Evolutionary conservation across 345 rosid species (phyloP), one percentile per base, ranked within the genome.

Genomic region (Eucalyptus melliodora): DNA sequence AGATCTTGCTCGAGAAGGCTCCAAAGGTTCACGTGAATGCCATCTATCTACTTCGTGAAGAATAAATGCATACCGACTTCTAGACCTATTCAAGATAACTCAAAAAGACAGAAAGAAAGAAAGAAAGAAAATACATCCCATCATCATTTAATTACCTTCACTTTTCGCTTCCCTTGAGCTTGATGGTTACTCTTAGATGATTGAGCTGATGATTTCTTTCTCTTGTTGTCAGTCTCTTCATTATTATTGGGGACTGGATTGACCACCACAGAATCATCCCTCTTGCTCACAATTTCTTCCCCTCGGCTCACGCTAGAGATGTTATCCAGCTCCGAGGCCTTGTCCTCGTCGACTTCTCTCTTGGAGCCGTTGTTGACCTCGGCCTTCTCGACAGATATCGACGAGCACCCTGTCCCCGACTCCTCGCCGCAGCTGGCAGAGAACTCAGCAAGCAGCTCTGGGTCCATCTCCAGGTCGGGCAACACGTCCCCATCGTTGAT

Each of bases 401-500:
- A 94, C 6, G 91, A 88, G 90, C 92, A 92, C 69, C 88, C 85
- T 14, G 69, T 50, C 45, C 95, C 95, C 19, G 94, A 94, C 49
- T 96, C 97, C 88, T 96, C 97, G 9, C 95, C 93, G 6, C 95
- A 92, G 40, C 96, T 91, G 45, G 91, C 90, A 53, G 98, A 94
- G 90, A 95, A 95, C 34, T 97, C 98, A 3, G 95, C 95, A 16
- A 96, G 93, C 87, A 95, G 91, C 88, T 95, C 99, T 7, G 93
- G 91, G 88, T 95, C 98, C 94, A 96, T 92, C 95, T 97, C 99
- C 96, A 98, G 91, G 87, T 95, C 98, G 4, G 98, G 98, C 80
- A 96, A 87, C 89, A 89, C 90, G 89, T 95, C 97, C 13, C 93
- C 96, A 55, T 93, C 96, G 55, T 94, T 87, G 37, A 97, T 93